Evolutionary conservation across 2,329 filamentous ascomycete species (phyloP).

Genomic region (Pyrenochaeta sp.): DNA sequence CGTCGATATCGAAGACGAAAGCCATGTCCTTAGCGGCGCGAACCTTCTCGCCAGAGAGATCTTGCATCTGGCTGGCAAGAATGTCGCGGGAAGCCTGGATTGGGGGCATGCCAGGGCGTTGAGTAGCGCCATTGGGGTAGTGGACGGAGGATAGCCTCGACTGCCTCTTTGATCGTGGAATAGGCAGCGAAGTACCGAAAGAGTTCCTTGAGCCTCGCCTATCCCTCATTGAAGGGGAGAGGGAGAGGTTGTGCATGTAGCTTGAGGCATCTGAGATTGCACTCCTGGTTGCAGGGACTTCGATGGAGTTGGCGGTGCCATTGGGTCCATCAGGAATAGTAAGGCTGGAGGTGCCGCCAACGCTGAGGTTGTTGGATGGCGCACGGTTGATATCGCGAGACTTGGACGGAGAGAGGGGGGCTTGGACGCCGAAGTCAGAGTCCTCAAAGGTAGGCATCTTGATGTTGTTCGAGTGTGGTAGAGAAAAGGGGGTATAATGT

Average conservation of each 20-base stretch:
- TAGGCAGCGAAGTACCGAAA: constrained; percentile 76
- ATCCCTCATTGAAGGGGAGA: constrained; percentile 72
- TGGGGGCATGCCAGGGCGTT: constrained; percentile 65
- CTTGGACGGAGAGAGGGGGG: constrained; percentile 33
- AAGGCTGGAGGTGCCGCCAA: constrained; percentile 43
- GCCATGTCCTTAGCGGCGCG: constrained; percentile 79
- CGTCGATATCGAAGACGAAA: constrained; percentile 81
- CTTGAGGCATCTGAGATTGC: constrained; percentile 72
- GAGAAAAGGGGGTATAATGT: neutral
- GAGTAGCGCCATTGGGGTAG: constrained; percentile 55
- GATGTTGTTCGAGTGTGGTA: constrained; percentile 16
- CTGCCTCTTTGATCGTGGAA: constrained; percentile 74
- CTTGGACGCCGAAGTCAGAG: constrained; percentile 60
- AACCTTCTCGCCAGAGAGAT: constrained; percentile 72
- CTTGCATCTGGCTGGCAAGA: constrained; percentile 74
- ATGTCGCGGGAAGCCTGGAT: constrained; percentile 72
- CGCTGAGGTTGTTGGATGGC: constrained; percentile 23
- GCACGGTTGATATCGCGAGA: constrained; percentile 31
- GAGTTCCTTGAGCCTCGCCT: constrained; percentile 77
- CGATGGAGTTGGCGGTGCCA: constrained; percentile 61
- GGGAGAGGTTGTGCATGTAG: constrained; percentile 78
- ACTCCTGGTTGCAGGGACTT: constrained; percentile 74
- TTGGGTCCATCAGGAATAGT: constrained; percentile 44
- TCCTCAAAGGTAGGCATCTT: constrained; percentile 69
- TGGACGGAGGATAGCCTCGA: constrained; percentile 72